phyloP scores from a whole-genome alignment of 108 stramenopile species.

The Cyclostephanos tholiformis region DNA sequence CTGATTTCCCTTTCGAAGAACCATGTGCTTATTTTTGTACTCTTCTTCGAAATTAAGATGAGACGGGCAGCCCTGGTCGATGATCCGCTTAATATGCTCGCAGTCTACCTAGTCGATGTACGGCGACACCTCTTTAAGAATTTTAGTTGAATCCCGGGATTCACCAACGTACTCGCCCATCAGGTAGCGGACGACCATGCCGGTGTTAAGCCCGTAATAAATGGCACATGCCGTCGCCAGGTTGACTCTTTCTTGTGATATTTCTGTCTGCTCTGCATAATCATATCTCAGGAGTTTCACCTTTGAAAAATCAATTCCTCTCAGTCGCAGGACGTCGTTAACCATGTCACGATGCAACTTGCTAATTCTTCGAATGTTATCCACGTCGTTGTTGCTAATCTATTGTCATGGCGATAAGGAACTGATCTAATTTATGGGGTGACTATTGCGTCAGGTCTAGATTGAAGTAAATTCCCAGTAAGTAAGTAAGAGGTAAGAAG shows the following conservation, averaged over 20 bases:
- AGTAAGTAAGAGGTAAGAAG: too few relatives aligned
- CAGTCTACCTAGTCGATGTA: too few relatives aligned
- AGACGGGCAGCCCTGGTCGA: background rate
- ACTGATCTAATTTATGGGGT: too few relatives aligned
- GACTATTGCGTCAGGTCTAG: too few relatives aligned
- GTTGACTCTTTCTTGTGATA: background rate
- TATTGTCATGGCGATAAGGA: too few relatives aligned
- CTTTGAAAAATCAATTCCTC: background rate
- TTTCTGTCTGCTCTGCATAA: background rate
- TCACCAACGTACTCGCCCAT: constrained; percentile 11
- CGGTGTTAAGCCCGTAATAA: background rate
- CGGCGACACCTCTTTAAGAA: background rate
- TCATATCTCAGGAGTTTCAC: background rate
- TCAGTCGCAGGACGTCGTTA: background rate
- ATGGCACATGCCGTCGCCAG: background rate
- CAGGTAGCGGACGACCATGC: too few relatives aligned
- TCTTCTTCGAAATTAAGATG: background rate
- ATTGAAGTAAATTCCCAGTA: too few relatives aligned
- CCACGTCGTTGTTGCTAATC: too few relatives aligned
- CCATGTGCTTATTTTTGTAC: background rate
- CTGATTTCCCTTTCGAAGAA: constrained; percentile 5
- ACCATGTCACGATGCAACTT: background rate
- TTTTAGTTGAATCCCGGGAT: background rate
- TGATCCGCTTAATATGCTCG: background rate
- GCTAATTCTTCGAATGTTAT: too few relatives aligned